A percentile compares a stretch with the other conserved stretches of the same genome.
Evolutionary conservation across 176 grass and related monocot species (phyloP).

Genomic region (Triticum aestivum): DNA sequence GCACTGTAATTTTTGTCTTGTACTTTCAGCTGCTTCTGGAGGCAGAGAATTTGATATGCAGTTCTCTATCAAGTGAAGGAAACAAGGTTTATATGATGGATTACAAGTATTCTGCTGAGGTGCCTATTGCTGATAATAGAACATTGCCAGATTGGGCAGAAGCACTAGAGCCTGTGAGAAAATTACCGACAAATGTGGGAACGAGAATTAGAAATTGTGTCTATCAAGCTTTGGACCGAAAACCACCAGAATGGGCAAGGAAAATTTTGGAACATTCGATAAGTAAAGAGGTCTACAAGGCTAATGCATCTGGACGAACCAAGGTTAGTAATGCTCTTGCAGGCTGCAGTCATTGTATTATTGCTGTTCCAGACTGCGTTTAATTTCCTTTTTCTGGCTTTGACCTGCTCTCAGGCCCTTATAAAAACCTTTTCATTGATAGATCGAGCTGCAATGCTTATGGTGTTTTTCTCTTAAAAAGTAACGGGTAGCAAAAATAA

Average conservation of each 20-base stretch:
- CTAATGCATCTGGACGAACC: constrained; percentile 92
- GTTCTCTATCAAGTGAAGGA: constrained; percentile 46
- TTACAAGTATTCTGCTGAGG: constrained; percentile 59
- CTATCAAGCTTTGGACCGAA: constrained; percentile 68
- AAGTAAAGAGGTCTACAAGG: constrained; percentile 96
- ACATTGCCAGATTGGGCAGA: constrained; percentile 88
- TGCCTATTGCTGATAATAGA: constrained; percentile 44
- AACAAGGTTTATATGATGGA: constrained; percentile 67
- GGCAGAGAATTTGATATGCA: constrained; percentile 70
- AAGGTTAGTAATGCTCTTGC: constrained; percentile 58
- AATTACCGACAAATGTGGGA: constrained; percentile 96
- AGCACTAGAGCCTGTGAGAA: constrained; percentile 83
- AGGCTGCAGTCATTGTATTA: neutral
- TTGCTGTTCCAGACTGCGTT: neutral
- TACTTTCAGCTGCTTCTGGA: constrained; percentile 88
- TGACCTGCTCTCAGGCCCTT: neutral
- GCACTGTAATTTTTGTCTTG: constrained; percentile 42
- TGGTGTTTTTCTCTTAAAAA: neutral
- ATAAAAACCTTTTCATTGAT: neutral
- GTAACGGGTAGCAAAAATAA: neutral
- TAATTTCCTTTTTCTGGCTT: neutral
- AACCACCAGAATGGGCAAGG: constrained; percentile 91
- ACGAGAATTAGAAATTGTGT: constrained; percentile 99
- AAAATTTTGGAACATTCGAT: constrained; percentile 92
- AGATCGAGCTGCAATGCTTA: neutral